Evolutionary conservation across 2,329 filamentous ascomycete species (phyloP).

Genomic region (Aspergillus melleus): DNA sequence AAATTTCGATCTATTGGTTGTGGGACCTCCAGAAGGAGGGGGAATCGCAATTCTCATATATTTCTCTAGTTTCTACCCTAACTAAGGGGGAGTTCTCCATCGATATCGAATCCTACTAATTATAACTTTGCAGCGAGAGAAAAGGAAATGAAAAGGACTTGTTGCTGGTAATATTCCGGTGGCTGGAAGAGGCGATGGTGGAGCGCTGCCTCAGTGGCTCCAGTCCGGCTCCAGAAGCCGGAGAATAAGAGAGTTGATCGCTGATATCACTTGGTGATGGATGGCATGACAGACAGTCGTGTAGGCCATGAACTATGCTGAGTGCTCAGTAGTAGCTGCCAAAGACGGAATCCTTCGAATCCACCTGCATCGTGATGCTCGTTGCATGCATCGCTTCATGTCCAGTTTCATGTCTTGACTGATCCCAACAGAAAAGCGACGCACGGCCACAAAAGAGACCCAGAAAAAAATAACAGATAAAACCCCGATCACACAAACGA

Average conservation of each 20-base stretch:
- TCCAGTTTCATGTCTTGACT: neutral
- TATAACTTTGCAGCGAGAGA: neutral
- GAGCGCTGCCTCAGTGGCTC: conserved; percentile 5
- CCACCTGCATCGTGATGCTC: neutral
- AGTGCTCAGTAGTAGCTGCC: no score
- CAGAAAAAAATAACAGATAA: neutral
- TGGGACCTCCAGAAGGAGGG: conserved; percentile 6
- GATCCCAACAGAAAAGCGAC: neutral
- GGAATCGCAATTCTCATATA: neutral
- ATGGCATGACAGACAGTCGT: conserved; percentile 1
- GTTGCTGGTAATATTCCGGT: neutral
- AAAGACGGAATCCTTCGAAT: no score
- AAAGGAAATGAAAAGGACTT: conserved; percentile 5
- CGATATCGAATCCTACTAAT: neutral
- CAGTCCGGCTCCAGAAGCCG: conserved; percentile 15
- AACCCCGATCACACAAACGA: neutral
- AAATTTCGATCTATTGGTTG: conserved; percentile 14
- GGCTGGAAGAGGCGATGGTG: conserved; percentile 11
- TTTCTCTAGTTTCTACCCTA: neutral
- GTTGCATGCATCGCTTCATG: neutral
- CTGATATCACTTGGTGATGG: conserved; percentile 10
- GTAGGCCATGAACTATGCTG: no score
- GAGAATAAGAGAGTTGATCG: conserved; percentile 17
- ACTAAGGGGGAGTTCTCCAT: conserved; percentile 3
- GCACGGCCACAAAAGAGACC: neutral